phyloP scores from a whole-genome alignment of 2,329 filamentous ascomycete species.

The Stagonosporopsis tanaceti region DNA sequence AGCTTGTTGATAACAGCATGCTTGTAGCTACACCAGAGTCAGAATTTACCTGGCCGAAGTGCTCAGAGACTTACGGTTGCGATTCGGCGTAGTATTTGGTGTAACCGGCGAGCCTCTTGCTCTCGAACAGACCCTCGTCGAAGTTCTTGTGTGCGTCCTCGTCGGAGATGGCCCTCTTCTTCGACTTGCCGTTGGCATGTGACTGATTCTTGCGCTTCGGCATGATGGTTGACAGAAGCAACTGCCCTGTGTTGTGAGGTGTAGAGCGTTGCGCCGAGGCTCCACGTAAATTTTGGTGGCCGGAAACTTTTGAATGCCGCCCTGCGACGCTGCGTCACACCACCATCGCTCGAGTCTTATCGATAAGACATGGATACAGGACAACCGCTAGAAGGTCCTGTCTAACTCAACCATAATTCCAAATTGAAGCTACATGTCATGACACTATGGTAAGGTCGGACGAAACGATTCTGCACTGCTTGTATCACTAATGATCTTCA shows the following conservation, averaged over 20 bases:
- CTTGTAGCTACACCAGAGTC: conserved; percentile 69
- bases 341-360: conserved; percentile 17
- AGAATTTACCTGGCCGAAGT: conserved; percentile 9
- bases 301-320: conserved; percentile 9
- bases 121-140: conserved; percentile 50
- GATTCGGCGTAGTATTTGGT: conserved; percentile 49
- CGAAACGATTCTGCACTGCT: no score
- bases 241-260: not conserved
- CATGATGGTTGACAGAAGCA: conserved; percentile 17
- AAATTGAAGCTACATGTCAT: no score
- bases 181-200: conserved; percentile 48
- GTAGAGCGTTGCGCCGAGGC: conserved; percentile 2
- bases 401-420: not conserved
- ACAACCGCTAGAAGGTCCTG: not conserved
- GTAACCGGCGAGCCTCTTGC: conserved; percentile 45
- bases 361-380: not conserved
- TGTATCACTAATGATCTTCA: no score
- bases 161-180: conserved; percentile 54
- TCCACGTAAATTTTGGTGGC: conserved; percentile 13
- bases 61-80: conserved; percentile 45
- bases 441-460: no score
- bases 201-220: conserved; percentile 55
- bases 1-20: conserved; percentile 88
- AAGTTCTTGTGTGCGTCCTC: conserved; percentile 52
- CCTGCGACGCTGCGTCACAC: conserved; percentile 16